These are phyloP conservation scores for Saturnispora besseyi DNA, from an alignment of 805 yeast genomes.

Conservation along the genomic window DNA sequence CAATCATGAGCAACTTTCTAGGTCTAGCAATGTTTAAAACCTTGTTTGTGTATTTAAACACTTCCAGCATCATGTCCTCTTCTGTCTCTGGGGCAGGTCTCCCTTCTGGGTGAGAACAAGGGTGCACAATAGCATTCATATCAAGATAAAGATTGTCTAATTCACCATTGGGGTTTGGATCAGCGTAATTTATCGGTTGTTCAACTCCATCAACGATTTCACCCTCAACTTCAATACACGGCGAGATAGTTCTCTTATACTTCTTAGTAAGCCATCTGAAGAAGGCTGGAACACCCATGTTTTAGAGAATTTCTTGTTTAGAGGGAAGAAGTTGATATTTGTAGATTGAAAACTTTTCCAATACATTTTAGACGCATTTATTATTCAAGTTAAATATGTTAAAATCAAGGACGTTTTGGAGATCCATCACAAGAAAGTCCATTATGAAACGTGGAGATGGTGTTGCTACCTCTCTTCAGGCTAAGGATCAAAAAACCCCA, in stretches of 20 bases:
- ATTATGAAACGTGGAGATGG: constrained; percentile 4
- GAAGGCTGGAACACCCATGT: constrained; percentile 95
- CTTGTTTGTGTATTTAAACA: constrained; percentile 86
- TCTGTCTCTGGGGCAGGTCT: constrained; percentile 94
- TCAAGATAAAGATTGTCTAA: constrained; percentile 87
- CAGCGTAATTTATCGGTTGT: constrained; percentile 57
- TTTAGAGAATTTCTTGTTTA: background rate
- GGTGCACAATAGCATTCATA: constrained; percentile 99
- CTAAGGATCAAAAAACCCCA: constrained; percentile 5
- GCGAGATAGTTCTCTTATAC: constrained; percentile 89
- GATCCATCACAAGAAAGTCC: constrained; percentile 12
- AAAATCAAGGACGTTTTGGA: background rate
- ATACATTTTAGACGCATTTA: background rate
- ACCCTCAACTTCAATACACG: constrained; percentile 71
- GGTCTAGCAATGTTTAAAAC: constrained; percentile 94
- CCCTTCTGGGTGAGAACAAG: constrained; percentile 97
- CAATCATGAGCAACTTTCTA: constrained; percentile 82
- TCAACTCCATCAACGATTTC: constrained; percentile 49
- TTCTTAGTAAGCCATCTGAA: constrained; percentile 92
- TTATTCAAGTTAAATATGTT: constrained; percentile 1
- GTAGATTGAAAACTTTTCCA: constrained; percentile 4
- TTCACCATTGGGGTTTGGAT: constrained; percentile 92
- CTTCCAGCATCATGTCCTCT: constrained; percentile 92
- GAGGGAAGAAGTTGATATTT: background rate
- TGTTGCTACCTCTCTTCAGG: constrained; percentile 1